Evolutionary conservation across 2,329 filamentous ascomycete genomes (phyloP).

Genomic region (Claviceps arundinis): DNA sequence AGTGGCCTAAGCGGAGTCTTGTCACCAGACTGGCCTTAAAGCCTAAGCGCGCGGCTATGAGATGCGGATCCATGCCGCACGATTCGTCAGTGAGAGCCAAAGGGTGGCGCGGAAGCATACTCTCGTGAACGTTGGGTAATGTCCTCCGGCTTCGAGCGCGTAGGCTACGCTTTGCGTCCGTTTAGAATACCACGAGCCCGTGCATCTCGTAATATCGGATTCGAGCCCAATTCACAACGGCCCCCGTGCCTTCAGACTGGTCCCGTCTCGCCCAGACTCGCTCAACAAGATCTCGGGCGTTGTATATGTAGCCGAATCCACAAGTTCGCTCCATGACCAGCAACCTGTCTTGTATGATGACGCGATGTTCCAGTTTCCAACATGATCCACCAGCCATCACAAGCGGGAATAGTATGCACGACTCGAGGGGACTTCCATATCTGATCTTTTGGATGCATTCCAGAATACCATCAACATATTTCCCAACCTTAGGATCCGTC

Average conservation of each 20-base stretch:
- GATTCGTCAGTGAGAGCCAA: no score
- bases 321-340: slow-evolving; percentile 30
- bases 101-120: no score
- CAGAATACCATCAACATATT: slow-evolving; percentile 21
- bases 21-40: no score
- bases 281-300: slow-evolving; percentile 25
- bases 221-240: slow-evolving; percentile 21
- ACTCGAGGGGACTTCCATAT: slow-evolving; percentile 27
- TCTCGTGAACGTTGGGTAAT: no score
- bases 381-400: slow-evolving; percentile 28
- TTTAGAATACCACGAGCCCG: slow-evolving; percentile 20
- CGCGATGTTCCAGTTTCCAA: slow-evolving; percentile 21
- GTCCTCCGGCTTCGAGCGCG: no score
- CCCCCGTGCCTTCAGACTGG: slow-evolving; percentile 13
- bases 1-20: no score
- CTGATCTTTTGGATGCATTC: slow-evolving; percentile 24
- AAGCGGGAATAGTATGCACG: slow-evolving; percentile 26
- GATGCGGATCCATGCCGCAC: no score
- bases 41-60: no score
- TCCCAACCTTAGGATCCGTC: slow-evolving; percentile 19
- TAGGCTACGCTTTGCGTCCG: not conserved
- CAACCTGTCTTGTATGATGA: slow-evolving; percentile 25
- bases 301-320: slow-evolving; percentile 29
- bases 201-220: slow-evolving; percentile 24
- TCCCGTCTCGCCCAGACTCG: slow-evolving; percentile 24